Percentiles rank a stretch among this genome's conserved stretches.
Evolutionary conservation across 75 land plant genomes (phyloP).

Genomic region (Azolla pinnata): DNA sequence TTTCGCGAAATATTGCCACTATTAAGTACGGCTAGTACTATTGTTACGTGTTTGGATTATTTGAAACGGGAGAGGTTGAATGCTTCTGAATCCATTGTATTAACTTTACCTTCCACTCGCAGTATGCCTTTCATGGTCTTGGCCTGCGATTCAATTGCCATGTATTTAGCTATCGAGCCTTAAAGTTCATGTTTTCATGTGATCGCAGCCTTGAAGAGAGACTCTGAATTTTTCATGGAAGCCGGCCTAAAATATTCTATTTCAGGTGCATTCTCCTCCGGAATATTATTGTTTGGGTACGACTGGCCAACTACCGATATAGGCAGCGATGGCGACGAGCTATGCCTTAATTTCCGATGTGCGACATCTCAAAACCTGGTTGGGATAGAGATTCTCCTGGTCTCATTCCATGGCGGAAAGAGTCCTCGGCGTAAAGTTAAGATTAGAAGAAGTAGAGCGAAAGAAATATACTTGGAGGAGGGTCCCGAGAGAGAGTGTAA

Average conservation of each 20-base stretch:
- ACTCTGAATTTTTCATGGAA: background rate
- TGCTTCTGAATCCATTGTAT: conserved; percentile 7
- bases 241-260: too few species aligned
- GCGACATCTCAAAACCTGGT: background rate
- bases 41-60: conserved; percentile 11
- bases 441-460: too few species aligned
- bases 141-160: conserved; percentile 13
- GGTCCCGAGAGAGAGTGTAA: background rate
- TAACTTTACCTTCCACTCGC: conserved; percentile 3
- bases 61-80: conserved; percentile 10
- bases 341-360: too few species aligned
- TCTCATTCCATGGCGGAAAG: conserved; percentile 1
- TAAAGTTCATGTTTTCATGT: conserved; percentile 17
- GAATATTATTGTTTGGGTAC: too few species aligned
- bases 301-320: too few species aligned
- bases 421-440: too few species aligned
- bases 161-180: conserved; percentile 22
- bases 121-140: conserved; percentile 11
- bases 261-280: background rate
- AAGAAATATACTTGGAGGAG: conserved; percentile 1
- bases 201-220: conserved; percentile 8
- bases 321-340: too few species aligned
- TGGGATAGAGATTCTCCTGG: background rate
- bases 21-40: conserved; percentile 15
- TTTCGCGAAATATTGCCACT: background rate